phyloP scores from a whole-genome alignment of 768 basidiomycete genomes.

The Trametes coccinea region DNA sequence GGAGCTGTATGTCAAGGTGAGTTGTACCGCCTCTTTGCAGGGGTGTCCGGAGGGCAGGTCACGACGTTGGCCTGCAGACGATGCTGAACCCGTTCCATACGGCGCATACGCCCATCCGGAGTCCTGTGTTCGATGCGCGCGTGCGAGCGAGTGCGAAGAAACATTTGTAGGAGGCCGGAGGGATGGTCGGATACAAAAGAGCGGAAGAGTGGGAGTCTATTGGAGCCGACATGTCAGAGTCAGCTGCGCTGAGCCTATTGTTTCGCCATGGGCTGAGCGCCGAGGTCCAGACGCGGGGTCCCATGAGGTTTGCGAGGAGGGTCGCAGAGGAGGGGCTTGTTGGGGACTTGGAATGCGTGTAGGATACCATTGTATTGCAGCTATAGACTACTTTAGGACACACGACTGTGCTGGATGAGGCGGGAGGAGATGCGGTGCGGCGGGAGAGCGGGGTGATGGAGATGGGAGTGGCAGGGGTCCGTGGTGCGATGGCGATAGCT shows the following conservation, averaged over 20 bases:
- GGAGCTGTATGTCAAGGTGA: constrained; percentile 96
- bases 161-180: constrained; percentile 49
- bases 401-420: neutral
- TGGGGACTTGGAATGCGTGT: neutral
- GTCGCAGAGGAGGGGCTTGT: neutral
- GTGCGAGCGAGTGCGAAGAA: constrained; percentile 87
- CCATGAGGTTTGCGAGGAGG: neutral
- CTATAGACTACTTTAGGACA: no score
- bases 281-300: neutral
- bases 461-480: constrained; percentile 28
- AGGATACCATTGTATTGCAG: neutral
- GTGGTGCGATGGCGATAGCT: constrained; percentile 27
- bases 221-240: constrained; percentile 10
- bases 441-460: constrained; percentile 14
- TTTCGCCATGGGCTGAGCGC: neutral
- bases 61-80: constrained; percentile 51
- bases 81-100: constrained; percentile 96
- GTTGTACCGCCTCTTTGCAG: constrained; percentile 18
- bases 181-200: constrained; percentile 7
- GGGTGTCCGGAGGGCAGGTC: constrained; percentile 19
- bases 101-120: constrained; percentile 81
- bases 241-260: constrained; percentile 7
- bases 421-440: neutral
- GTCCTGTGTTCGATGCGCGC: constrained; percentile 76
- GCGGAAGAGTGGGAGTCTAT: neutral